Conservation (phyloP, 306 rosid species). For the Sindora glabra region DNA sequence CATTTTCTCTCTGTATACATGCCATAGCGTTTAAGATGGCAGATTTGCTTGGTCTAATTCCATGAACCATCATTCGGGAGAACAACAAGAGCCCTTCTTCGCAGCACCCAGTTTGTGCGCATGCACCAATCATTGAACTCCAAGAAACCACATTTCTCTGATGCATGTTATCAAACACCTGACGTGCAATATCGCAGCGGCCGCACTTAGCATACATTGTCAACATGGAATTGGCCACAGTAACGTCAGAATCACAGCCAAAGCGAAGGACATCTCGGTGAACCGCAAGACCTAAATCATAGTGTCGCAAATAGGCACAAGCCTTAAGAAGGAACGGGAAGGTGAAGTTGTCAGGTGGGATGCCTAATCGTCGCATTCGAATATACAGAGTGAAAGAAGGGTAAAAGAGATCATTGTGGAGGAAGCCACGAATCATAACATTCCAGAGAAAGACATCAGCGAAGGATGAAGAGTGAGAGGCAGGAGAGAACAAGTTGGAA, state of each 20-base stretch:
- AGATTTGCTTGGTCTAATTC: conserved; percentile 13
- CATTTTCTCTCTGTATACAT: conserved; percentile 10
- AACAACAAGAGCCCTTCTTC: conserved; percentile 12
- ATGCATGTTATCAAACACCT: conserved; percentile 27
- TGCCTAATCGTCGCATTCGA: conserved; percentile 17
- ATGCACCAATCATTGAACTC: conserved; percentile 35
- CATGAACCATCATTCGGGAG: conserved; percentile 14
- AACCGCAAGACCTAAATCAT: conserved; percentile 12
- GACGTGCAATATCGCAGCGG: conserved; percentile 9
- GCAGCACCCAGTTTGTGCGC: conserved; percentile 6
- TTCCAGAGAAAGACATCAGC: conserved; percentile 37
- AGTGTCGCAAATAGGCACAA: conserved; percentile 9
- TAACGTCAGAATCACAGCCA: conserved; percentile 17
- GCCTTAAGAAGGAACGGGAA: conserved; percentile 40
- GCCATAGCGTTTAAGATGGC: conserved; percentile 25
- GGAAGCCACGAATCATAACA: conserved; percentile 35
- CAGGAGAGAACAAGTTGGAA: conserved; percentile 24
- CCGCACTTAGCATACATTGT: conserved; percentile 33
- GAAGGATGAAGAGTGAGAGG: background rate
- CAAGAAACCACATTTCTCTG: conserved; percentile 23
- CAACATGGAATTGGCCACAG: conserved; percentile 31
- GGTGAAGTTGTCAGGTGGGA: conserved; percentile 26
- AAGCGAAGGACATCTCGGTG: conserved; percentile 11
- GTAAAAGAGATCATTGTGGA: conserved; percentile 19
- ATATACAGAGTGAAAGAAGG: conserved; percentile 17